Conservation (phyloP, 2,329 filamentous ascomycete species). For the Cercospora sesami region DNA sequence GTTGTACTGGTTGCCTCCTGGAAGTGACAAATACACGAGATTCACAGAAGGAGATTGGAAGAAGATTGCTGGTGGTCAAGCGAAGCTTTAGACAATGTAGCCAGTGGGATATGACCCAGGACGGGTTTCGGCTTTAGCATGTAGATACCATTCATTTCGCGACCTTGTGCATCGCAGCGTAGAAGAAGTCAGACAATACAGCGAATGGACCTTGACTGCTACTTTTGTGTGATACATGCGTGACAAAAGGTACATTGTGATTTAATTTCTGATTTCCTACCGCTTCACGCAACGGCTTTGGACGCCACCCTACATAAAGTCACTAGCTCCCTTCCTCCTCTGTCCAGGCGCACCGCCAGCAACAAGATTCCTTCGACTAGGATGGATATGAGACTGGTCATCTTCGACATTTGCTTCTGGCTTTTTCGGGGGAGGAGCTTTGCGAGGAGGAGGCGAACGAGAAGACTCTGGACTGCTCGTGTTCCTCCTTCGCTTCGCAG, state of each 20-base stretch:
- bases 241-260: neutral
- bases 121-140: neutral
- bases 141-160: neutral
- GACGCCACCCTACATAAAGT: conserved; percentile 28
- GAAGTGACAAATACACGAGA: conserved; percentile 60
- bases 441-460: conserved; percentile 29
- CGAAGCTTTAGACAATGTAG: conserved; percentile 64
- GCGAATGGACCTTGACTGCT: neutral
- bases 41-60: conserved; percentile 71
- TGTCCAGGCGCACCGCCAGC: conserved; percentile 21
- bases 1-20: conserved; percentile 67
- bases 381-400: conserved; percentile 40
- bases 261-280: neutral
- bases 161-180: neutral
- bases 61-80: conserved; percentile 63
- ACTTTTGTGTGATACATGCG: neutral
- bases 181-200: neutral
- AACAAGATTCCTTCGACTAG: conserved; percentile 38
- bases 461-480: conserved; percentile 35
- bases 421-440: conserved; percentile 5
- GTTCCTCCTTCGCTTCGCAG: conserved; percentile 33
- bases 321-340: conserved; percentile 30
- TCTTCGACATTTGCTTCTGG: conserved; percentile 22
- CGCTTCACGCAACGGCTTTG: neutral
- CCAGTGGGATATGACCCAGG: neutral